Conservation (phyloP, 176 grass and related monocot species). For the Hsuehochloa calcarea region DNA sequence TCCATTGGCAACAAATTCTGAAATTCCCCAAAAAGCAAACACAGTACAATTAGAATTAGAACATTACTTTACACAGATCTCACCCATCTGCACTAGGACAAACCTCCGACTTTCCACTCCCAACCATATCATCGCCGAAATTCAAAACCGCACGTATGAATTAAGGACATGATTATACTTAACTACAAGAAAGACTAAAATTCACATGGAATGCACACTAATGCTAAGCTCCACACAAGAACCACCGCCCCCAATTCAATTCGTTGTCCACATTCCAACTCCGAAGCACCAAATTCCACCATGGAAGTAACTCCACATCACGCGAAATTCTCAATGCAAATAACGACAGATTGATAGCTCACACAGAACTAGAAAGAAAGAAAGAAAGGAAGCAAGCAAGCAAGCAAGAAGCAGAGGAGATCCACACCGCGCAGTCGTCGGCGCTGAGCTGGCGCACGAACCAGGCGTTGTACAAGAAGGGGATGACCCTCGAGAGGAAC, state of each 20-base stretch:
- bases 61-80: slow-evolving; percentile 7
- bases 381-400: background rate
- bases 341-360: background rate
- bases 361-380: background rate
- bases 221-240: slow-evolving; percentile 10
- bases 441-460: slow-evolving; percentile 83
- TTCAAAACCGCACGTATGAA: background rate
- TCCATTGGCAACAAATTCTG: background rate
- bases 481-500: slow-evolving; percentile 78
- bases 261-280: background rate
- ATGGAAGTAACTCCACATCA: background rate
- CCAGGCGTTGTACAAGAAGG: slow-evolving; percentile 90
- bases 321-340: background rate
- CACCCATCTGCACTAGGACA: background rate
- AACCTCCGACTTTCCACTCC: background rate
- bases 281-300: background rate
- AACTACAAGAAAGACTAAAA: background rate
- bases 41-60: background rate
- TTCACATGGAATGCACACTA: background rate
- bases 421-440: slow-evolving; percentile 68
- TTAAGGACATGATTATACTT: background rate
- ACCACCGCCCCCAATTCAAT: background rate
- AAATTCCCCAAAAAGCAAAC: background rate
- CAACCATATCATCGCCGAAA: background rate
- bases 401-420: background rate